These are phyloP conservation scores for Trichoderma arundinaceum DNA, from an alignment of 2,329 filamentous ascomycete genomes.

Conservation along the genomic window DNA sequence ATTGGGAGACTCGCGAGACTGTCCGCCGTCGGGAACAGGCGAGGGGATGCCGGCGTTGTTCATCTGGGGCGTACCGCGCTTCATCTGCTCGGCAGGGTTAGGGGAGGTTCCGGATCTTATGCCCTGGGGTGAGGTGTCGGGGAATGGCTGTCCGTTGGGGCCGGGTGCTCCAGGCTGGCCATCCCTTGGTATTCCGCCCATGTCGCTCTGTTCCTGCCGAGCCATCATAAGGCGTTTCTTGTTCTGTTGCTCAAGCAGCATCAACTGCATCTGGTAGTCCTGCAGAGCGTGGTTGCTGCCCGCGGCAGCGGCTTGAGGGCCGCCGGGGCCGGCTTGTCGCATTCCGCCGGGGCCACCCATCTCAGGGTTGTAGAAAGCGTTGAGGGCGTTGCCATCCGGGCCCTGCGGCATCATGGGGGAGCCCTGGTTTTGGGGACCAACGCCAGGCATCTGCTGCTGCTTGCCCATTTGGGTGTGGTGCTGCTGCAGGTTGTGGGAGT, in stretches of 20 bases:
- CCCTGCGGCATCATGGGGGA: conserved; percentile 82
- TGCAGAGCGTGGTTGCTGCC: conserved; percentile 79
- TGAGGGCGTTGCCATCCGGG: conserved; percentile 65
- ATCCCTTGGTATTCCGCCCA: conserved; percentile 55
- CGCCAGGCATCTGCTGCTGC: conserved; percentile 76
- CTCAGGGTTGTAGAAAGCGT: conserved; percentile 68
- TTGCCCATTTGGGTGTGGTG: conserved; percentile 79
- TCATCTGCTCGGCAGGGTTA: conserved; percentile 79
- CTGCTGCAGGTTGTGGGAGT: conserved; percentile 82
- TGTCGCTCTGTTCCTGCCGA: conserved; percentile 74
- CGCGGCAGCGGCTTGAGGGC: conserved; percentile 45
- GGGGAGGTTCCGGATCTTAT: conserved; percentile 74
- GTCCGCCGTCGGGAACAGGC: conserved; percentile 70
- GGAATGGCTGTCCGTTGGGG: conserved; percentile 67
- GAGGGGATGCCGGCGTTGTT: conserved; percentile 71
- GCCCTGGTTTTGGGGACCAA: conserved; percentile 74
- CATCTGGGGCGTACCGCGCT: conserved; percentile 77
- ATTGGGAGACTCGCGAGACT: conserved; percentile 70
- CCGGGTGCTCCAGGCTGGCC: conserved; percentile 60
- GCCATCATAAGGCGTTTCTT: conserved; percentile 87
- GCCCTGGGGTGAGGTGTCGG: conserved; percentile 72
- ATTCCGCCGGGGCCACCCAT: conserved; percentile 64
- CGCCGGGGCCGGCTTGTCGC: conserved; percentile 52
- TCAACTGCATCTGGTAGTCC: conserved; percentile 89
- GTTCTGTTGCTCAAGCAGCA: conserved; percentile 85